A percentile compares a stretch with the other conserved stretches of the same genome.
Evolutionary conservation across 1,139 yeast species (phyloP).

Genomic region (Debaryomyces sp.): DNA sequence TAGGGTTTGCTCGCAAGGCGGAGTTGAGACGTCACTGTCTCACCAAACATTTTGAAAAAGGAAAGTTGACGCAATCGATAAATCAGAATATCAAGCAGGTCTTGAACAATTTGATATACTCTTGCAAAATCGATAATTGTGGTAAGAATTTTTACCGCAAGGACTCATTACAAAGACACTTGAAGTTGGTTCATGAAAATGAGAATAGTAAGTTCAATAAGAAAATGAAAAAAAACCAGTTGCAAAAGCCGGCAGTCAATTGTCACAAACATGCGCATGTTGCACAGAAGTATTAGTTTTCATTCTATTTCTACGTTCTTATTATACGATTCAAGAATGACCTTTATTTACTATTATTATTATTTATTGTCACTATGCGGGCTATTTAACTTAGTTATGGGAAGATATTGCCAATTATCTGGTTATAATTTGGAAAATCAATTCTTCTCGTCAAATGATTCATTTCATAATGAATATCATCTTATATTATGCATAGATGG

Average conservation of each 20-base stretch:
- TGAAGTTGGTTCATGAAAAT: conserved; percentile 48
- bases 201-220: conserved; percentile 14
- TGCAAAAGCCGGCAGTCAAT: neutral
- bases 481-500: conserved; percentile 35
- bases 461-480: conserved; percentile 20
- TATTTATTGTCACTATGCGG: conserved; percentile 1
- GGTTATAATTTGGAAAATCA: conserved; percentile 38
- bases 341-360: neutral
- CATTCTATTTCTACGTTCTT: neutral
- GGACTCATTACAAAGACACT: conserved; percentile 59
- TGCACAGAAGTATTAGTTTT: conserved; percentile 2
- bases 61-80: conserved; percentile 20
- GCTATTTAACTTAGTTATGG: neutral
- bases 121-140: conserved; percentile 36
- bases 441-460: conserved; percentile 15
- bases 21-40: conserved; percentile 65
- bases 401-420: conserved; percentile 13
- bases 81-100: conserved; percentile 12
- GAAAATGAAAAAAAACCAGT: conserved; percentile 9
- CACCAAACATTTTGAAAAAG: conserved; percentile 47
- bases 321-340: neutral
- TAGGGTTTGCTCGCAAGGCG: conserved; percentile 62
- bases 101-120: conserved; percentile 18
- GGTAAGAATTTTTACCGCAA: conserved; percentile 57
- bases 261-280: conserved; percentile 4